Evolutionary conservation across 2,329 filamentous ascomycete species (phyloP), one percentile per base, ranked within the genome.

Genomic region (Teratosphaeria epicoccoides): DNA sequence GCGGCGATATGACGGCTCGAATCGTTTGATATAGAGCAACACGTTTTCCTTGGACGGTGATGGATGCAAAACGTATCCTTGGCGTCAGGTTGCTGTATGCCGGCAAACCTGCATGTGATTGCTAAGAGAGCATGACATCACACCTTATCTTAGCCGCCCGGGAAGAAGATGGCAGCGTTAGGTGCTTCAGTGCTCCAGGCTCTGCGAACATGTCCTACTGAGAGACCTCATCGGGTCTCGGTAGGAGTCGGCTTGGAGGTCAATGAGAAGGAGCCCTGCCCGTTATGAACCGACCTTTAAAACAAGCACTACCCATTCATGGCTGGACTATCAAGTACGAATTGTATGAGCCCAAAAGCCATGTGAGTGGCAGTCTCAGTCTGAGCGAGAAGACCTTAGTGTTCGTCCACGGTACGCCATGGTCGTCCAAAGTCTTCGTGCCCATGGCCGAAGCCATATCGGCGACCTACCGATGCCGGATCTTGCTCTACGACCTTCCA

Each of bases 321-420:
- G 33, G 33, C 33, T 40, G 33, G 33, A 40, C 33, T 17, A 40
- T 40, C 33, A 40, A 40, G n/a, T 40, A 40, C 33, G 14, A 40
- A 9, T 17, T 40, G n/a, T 20, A 40, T 17, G 33, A 40, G 33
- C 33, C 33, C 14, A 20, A 40, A 14, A 7, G 9, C 20, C 33
- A 40, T n/a, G n/a, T 17, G n/a, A 40, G 33, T 40, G 20, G 33
- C 33, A 20, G 33, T 40, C 14, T 40, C 14, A 9, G 3, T 22
- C 17, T 17, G n/a, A 40, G n/a, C 5, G n/a, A 40, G 4, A 50
- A 17, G 1, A 65, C 65, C 0, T 43, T 75, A 0, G 71, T 76
- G 11, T 74, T 76, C 33, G 59, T 76, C 7, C 73, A 76, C 52
- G 73, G 73, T 49, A 76, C 73, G 0, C 73, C 73, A 0, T 76